Base-by-base conservation (phyloP, 805 yeast genomes). In the Starmerella potacharoeniae region DNA sequence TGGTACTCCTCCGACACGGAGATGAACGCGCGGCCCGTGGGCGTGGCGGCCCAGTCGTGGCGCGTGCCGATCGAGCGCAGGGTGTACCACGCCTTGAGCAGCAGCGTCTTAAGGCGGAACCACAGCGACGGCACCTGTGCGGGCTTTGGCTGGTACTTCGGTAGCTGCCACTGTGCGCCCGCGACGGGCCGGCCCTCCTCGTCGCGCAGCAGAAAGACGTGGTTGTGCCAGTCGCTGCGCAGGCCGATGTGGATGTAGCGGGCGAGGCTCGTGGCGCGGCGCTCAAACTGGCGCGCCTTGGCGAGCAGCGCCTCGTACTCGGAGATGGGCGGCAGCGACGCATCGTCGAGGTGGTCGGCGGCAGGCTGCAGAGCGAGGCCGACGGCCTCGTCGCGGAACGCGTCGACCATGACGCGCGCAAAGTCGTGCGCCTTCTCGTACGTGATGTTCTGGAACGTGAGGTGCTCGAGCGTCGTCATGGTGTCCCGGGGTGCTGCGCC, bases 371-470 rank as follows among this genome's bases (percentile, higher is more conserved):
- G 13, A 4, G 51, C 52, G 29, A 28, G 14, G n/a, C 39, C 40
- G 40, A 47, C 40, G 39, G 33, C 36, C 28, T 53, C 55, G 42
- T 53, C 46, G 11, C 52, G 22, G 48, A 53, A 53, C 11, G 55
- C 55, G 22, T 53, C 55, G 13, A 39, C 35, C 36, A 14, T 47
- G 28, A 53, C 39, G 29, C 51, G 52, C 17, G 52, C 52, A 17
- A 47, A 47, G 16, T 39, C 41, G 28, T 53, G 34, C 16, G 52
- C 51, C 28, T 39, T 48, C 17, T 16, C 41, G 35, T 53, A 53
- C 40, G 55, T 31, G 34, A 47, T 33, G 42, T 46, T 42, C 29
- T 31, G 8, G 33, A 36, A 48, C 14, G 36, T 16, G 7, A 28
- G 9, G 13, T 29, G 51, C 51, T 48, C 51, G 34, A 48, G 22